Percentiles rank a stretch among this genome's conserved stretches.
These are phyloP conservation scores for Candida manassasensis DNA, from an alignment of 805 yeast genomes.

Conservation along the genomic window DNA sequence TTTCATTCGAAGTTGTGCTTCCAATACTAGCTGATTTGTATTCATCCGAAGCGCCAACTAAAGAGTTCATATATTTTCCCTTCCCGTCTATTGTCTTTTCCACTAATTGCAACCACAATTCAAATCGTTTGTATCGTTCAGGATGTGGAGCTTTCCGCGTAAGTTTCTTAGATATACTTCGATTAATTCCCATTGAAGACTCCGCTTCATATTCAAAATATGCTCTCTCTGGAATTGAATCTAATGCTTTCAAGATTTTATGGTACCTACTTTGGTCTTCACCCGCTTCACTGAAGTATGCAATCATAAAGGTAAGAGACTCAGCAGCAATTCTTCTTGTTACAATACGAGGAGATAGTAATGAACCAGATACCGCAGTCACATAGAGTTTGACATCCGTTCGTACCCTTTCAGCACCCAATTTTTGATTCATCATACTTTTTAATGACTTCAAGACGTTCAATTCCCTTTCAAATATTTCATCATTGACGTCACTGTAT, in stretches of 20 bases:
- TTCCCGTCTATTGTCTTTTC: slow-evolving; percentile 73
- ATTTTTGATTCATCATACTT: slow-evolving; percentile 60
- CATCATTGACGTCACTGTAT: slow-evolving; percentile 39
- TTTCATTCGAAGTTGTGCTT: slow-evolving; percentile 44
- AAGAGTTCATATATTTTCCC: slow-evolving; percentile 78
- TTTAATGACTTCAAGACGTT: slow-evolving; percentile 73
- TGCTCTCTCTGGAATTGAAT: slow-evolving; percentile 35
- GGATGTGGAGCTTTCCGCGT: slow-evolving; percentile 34
- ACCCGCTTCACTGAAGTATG: slow-evolving; percentile 29
- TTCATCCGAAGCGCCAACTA: slow-evolving; percentile 91
- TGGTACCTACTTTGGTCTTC: slow-evolving; percentile 45
- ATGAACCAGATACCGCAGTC: slow-evolving; percentile 63
- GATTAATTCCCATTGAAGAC: slow-evolving; percentile 3
- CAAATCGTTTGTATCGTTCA: slow-evolving; percentile 47
- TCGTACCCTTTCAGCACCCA: slow-evolving; percentile 57
- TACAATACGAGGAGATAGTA: slow-evolving; percentile 67
- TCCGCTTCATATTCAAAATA: slow-evolving; percentile 33
- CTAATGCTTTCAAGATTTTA: slow-evolving; percentile 52
- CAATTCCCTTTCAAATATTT: slow-evolving; percentile 65
- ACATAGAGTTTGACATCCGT: slow-evolving; percentile 40
- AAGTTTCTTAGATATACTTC: slow-evolving; percentile 15
- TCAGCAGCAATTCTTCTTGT: slow-evolving; percentile 82
- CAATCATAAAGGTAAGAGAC: slow-evolving; percentile 49
- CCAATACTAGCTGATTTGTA: slow-evolving; percentile 42
- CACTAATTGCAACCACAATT: slow-evolving; percentile 66